These are phyloP conservation scores for Circinella minor DNA, from an alignment of 371 early-diverging fungal species.

Conservation along the genomic window DNA sequence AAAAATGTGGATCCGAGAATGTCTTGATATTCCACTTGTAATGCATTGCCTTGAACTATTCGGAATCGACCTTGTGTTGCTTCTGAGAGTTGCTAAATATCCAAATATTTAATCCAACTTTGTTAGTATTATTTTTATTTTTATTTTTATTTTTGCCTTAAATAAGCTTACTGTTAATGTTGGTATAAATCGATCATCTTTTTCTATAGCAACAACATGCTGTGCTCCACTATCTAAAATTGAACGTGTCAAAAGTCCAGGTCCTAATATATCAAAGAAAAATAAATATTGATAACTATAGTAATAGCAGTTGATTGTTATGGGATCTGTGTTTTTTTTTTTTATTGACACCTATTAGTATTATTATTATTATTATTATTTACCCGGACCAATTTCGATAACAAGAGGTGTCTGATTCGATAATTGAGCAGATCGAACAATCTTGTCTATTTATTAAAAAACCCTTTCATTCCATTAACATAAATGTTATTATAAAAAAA, in stretches of 20 bases:
- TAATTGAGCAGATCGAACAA: slow-evolving; percentile 66
- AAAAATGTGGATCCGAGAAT: slow-evolving; percentile 29
- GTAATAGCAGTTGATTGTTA: no score
- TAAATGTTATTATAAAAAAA: no score
- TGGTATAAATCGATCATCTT: slow-evolving; percentile 78
- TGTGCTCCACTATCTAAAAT: slow-evolving; percentile 71
- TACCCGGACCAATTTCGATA: slow-evolving; percentile 89
- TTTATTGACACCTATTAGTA: no score
- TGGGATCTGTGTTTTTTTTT: not conserved
- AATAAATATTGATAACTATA: no score
- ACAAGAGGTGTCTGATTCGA: slow-evolving; percentile 64
- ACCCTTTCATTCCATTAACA: no score
- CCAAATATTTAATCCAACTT: not conserved
- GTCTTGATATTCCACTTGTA: slow-evolving; percentile 56
- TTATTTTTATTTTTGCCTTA: not conserved
- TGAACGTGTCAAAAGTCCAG: slow-evolving; percentile 81
- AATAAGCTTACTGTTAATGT: slow-evolving; percentile 56
- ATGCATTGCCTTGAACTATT: slow-evolving; percentile 68
- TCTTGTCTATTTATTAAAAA: slow-evolving; percentile 59
- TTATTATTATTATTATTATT: not conserved
- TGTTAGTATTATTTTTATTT: not conserved
- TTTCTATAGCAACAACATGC: slow-evolving; percentile 79
- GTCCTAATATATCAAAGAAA: slow-evolving; percentile 44
- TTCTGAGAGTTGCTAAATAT: slow-evolving; percentile 67
- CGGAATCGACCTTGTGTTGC: slow-evolving; percentile 56